phyloP scores from a whole-genome alignment of 2,329 filamentous ascomycete genomes.

The Magnaporthales sp. region DNA sequence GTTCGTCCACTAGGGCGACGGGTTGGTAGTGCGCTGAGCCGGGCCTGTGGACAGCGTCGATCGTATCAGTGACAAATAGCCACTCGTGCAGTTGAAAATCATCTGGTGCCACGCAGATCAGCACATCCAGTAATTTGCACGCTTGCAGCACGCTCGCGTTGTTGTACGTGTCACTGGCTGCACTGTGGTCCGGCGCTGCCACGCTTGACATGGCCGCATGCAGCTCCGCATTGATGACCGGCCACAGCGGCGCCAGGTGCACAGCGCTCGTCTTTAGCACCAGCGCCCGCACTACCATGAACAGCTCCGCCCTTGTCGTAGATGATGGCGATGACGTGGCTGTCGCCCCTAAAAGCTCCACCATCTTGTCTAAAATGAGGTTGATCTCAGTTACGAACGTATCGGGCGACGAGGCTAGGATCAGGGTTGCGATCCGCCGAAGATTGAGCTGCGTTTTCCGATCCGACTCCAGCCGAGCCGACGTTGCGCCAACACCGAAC shows the following conservation, averaged over 20 bases:
- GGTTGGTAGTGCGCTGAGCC: conserved; percentile 48
- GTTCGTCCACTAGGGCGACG: conserved; percentile 72
- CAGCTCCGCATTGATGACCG: conserved; percentile 77
- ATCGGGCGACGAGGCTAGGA: conserved; percentile 70
- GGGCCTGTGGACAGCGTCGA: conserved; percentile 86
- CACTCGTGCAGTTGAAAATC: conserved; percentile 98
- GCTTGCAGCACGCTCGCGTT: conserved; percentile 75
- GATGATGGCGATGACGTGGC: conserved; percentile 87
- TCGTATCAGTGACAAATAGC: conserved; percentile 95
- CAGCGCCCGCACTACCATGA: conserved; percentile 77
- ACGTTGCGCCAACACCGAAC: conserved; percentile 94
- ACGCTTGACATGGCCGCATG: conserved; percentile 72
- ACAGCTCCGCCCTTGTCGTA: conserved; percentile 78
- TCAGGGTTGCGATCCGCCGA: conserved; percentile 68
- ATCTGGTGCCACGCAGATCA: conserved; percentile 81
- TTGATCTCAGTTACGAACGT: conserved; percentile 71
- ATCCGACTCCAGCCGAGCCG: conserved; percentile 89
- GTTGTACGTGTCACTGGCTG: conserved; percentile 63
- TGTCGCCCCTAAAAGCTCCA: conserved; percentile 78
- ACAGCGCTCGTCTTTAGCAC: conserved; percentile 70
- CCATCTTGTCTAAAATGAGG: conserved; percentile 69
- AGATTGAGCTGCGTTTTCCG: conserved; percentile 86
- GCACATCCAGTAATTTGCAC: conserved; percentile 83
- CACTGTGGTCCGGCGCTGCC: conserved; percentile 54
- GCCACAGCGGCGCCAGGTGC: conserved; percentile 82